These are phyloP conservation scores for Microbotryum saponariae DNA, from an alignment of 1,284 basidiomycete species.

Conservation along the genomic window DNA sequence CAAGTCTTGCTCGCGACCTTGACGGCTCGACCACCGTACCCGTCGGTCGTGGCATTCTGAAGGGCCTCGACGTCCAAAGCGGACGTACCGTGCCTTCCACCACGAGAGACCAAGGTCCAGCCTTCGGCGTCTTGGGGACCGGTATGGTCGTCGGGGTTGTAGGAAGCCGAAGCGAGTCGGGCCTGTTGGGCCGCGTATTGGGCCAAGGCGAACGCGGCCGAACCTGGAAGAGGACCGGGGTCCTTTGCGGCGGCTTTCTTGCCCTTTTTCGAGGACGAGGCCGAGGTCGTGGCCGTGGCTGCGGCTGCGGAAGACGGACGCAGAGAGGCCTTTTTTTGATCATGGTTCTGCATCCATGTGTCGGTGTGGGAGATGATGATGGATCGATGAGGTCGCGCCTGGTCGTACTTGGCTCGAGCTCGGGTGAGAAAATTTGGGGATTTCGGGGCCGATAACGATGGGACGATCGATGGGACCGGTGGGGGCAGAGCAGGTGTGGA, in stretches of 20 bases:
- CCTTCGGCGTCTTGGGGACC: slow-evolving; percentile 12
- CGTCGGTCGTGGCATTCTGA: slow-evolving; percentile 7
- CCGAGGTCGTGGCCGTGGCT: not conserved
- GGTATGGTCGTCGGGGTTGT: slow-evolving; percentile 24
- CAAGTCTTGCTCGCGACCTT: slow-evolving; percentile 26
- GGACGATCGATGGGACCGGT: not conserved
- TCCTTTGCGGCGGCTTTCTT: slow-evolving; percentile 4
- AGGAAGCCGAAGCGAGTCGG: not conserved
- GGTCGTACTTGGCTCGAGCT: slow-evolving; percentile 8
- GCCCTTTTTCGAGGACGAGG: slow-evolving; percentile 1
- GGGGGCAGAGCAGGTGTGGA: slow-evolving; percentile 12
- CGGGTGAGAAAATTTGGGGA: slow-evolving; percentile 6
- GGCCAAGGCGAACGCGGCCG: slow-evolving; percentile 24
- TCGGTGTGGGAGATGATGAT: slow-evolving; percentile 24
- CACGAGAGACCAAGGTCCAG: slow-evolving; percentile 28
- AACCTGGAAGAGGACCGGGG: slow-evolving; percentile 17
- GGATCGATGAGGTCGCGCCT: slow-evolving; percentile 16
- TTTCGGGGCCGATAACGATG: slow-evolving; percentile 1
- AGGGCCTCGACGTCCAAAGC: slow-evolving; percentile 15
- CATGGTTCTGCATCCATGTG: slow-evolving; percentile 29
- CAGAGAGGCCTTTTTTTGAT: slow-evolving; percentile 6
- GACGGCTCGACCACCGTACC: slow-evolving; percentile 26
- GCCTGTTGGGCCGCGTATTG: slow-evolving; percentile 11
- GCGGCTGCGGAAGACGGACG: not conserved
- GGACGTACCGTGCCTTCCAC: slow-evolving; percentile 28